Base-by-base conservation (phyloP, 768 basidiomycete genomes). In the Sutorius australiensis region DNA sequence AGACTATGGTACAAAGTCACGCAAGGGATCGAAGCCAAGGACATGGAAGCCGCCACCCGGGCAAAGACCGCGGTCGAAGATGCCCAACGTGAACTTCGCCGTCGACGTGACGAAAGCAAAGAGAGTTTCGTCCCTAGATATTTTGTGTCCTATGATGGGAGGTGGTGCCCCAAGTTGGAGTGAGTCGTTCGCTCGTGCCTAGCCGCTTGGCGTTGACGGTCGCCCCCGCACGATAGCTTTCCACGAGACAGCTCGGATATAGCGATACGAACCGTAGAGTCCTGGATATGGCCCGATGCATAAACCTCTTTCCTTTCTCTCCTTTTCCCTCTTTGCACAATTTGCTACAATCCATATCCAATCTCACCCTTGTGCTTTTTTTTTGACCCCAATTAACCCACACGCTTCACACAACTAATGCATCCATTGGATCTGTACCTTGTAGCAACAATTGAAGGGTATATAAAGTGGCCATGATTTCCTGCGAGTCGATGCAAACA, bases 61-160 rank as follows among this genome's bases (percentile, higher is more conserved):
- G 91, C 92, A 44, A 99, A 99, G 77, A 81, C 82, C 3, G 78
- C 79, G 12, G 90, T 99, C 1, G 97, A 99, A 73, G 93, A 95
- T 58, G 84, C 84, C 24, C 95, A 98, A 72, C 79, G 97, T 44
- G 93, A 97, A 61, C 70, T 80, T 50, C 83, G 91, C 36, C 82
- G 78, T 64, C 73, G 74, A 66, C 77, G 88, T 55, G 94, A 95
- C 53, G 89, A 88, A 62, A 80, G 68, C 17, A 90, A 89, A 6
- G 76, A 81, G 58, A 73, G 72, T 46, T 85, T 89, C 61, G 73
- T 78, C n/a, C 82, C 90, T 43, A 77, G 87, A 59, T 98, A 87
- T 75, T 99, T 99, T 71, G 80, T 83, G 67, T 72, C 80, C 61
- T 74, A 73, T 49, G 82, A 89, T 54, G 91, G 91, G 6, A 82